Conservation (phyloP, 1,284 basidiomycete species). For the Singerocomus inundabilis region DNA sequence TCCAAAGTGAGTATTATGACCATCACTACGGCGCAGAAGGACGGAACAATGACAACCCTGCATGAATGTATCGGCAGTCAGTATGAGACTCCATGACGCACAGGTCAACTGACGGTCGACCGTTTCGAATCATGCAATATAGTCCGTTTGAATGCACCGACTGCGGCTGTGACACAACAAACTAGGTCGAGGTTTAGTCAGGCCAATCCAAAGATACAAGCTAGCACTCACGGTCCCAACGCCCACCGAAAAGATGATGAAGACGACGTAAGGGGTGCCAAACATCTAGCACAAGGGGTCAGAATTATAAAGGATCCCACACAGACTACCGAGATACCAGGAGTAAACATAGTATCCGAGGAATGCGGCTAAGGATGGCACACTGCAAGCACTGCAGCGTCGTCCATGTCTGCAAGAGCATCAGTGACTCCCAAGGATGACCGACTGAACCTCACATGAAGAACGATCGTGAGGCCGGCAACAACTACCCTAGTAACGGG, state of each 20-base stretch:
- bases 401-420: slow-evolving; percentile 38
- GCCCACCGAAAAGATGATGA: slow-evolving; percentile 30
- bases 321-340: slow-evolving; percentile 11
- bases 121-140: slow-evolving; percentile 44
- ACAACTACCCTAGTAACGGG: slow-evolving; percentile 41
- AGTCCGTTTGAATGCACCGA: slow-evolving; percentile 43
- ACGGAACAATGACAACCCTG: slow-evolving; percentile 35
- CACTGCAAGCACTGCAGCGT: slow-evolving; percentile 30
- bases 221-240: slow-evolving; percentile 25
- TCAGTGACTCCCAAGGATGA: slow-evolving; percentile 2
- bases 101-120: slow-evolving; percentile 38
- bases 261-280: slow-evolving; percentile 39
- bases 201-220: background rate
- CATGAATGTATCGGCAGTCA: slow-evolving; percentile 15
- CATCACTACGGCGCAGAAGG: slow-evolving; percentile 44
- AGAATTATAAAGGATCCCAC: slow-evolving; percentile 14
- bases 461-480: slow-evolving; percentile 47
- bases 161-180: slow-evolving; percentile 34
- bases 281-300: slow-evolving; percentile 33
- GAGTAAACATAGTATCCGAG: slow-evolving; percentile 19
- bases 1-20: slow-evolving; percentile 44
- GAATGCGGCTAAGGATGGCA: slow-evolving; percentile 13
- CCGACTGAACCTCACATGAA: slow-evolving; percentile 40
- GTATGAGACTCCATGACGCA: slow-evolving; percentile 8
- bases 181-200: slow-evolving; percentile 30